A percentile compares a stretch with the other conserved stretches of the same genome.
Conservation (phyloP, 164 flowering plant genomes). For the Echeveria elegans region DNA sequence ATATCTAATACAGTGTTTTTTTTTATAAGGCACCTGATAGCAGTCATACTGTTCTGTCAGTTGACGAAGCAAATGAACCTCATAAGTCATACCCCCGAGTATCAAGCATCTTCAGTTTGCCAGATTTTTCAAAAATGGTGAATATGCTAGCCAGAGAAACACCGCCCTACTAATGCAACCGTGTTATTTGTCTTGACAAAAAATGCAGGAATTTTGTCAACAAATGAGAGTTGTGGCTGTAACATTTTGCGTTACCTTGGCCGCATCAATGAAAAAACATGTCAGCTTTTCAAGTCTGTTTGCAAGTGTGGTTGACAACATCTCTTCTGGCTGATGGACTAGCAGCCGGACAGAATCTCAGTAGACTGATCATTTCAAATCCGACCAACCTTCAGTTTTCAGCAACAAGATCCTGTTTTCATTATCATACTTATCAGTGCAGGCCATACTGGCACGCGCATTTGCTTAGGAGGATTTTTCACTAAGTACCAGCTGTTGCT, state of each 20-base stretch:
- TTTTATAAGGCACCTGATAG: slow-evolving; percentile 20
- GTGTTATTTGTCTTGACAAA: not conserved
- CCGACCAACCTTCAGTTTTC: not conserved
- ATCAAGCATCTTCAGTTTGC: slow-evolving; percentile 18
- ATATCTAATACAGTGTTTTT: not conserved
- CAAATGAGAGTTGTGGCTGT: slow-evolving; percentile 36
- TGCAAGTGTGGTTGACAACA: slow-evolving; percentile 42
- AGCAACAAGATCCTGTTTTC: not conserved
- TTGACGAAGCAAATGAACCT: slow-evolving; percentile 17
- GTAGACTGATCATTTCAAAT: not conserved
- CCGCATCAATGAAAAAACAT: slow-evolving; percentile 35
- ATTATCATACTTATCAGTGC: not conserved
- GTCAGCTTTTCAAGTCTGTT: slow-evolving; percentile 46
- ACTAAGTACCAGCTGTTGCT: slow-evolving; percentile 51
- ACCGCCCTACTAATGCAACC: not conserved
- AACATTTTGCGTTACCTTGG: slow-evolving; percentile 37
- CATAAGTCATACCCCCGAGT: slow-evolving; percentile 25
- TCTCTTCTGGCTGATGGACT: slow-evolving; percentile 72
- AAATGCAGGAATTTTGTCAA: slow-evolving; percentile 26
- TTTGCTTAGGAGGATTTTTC: slow-evolving; percentile 70
- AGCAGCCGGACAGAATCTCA: slow-evolving; percentile 73
- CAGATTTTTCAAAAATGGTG: slow-evolving; percentile 25
- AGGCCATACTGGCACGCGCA: slow-evolving; percentile 87
- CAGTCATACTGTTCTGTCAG: slow-evolving; percentile 16
- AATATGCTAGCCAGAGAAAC: not conserved